Conservation (phyloP, 1,139 yeast genomes). For the Yamadazyma sp. region DNA sequence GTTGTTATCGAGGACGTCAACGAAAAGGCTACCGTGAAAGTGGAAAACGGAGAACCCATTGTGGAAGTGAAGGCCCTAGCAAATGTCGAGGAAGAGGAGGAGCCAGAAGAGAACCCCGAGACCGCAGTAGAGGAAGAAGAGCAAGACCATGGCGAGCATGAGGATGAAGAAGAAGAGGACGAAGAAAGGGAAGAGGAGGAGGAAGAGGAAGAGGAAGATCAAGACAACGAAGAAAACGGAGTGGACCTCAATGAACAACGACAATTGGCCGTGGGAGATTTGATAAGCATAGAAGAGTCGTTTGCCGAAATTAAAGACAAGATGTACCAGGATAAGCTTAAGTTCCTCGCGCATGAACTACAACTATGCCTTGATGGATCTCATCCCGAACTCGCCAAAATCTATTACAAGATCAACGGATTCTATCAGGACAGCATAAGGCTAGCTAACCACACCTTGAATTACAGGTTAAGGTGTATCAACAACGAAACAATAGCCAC, state of each 20-base stretch:
- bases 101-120: slow-evolving; percentile 8
- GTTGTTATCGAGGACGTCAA: slow-evolving; percentile 24
- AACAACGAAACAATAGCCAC: slow-evolving; percentile 79
- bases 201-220: slow-evolving; percentile 17
- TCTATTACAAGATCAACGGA: slow-evolving; percentile 69
- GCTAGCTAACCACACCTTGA: slow-evolving; percentile 66
- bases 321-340: slow-evolving; percentile 71
- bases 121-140: slow-evolving; percentile 14
- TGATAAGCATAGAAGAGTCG: slow-evolving; percentile 77
- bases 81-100: neutral
- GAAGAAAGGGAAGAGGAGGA: slow-evolving; percentile 15
- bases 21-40: slow-evolving; percentile 20
- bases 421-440: slow-evolving; percentile 68
- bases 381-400: slow-evolving; percentile 78
- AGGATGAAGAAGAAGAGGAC: slow-evolving; percentile 11
- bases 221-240: slow-evolving; percentile 28
- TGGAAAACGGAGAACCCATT: neutral
- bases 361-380: slow-evolving; percentile 86
- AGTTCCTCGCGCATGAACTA: slow-evolving; percentile 75
- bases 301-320: slow-evolving; percentile 85
- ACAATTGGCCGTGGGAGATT: slow-evolving; percentile 62
- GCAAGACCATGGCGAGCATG: slow-evolving; percentile 6
- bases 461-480: slow-evolving; percentile 74
- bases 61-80: neutral
- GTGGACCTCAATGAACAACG: slow-evolving; percentile 51